These are phyloP conservation scores for Candida neerlandica DNA, from an alignment of 1,139 yeast species.

Conservation along the genomic window DNA sequence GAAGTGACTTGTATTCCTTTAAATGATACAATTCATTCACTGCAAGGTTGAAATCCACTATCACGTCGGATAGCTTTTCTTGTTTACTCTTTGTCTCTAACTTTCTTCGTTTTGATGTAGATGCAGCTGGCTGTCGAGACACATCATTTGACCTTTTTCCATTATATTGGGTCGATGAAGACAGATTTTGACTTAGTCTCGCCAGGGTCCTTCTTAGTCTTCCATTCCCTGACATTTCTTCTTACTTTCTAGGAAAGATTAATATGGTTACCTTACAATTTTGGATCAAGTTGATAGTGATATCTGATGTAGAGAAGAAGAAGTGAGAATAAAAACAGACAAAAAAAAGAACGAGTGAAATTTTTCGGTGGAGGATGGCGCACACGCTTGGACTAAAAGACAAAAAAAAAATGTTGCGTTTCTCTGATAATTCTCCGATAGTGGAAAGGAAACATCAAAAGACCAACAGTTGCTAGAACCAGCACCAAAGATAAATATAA, in stretches of 20 bases:
- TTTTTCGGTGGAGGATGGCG: slow-evolving; percentile 4
- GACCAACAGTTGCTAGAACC: not conserved
- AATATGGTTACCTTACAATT: not conserved
- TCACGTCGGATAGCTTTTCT: slow-evolving; percentile 33
- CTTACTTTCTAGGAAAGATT: not conserved
- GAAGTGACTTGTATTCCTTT: slow-evolving; percentile 60
- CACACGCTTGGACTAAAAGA: not conserved
- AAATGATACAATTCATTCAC: slow-evolving; percentile 58
- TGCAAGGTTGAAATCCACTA: slow-evolving; percentile 47
- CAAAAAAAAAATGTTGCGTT: not conserved
- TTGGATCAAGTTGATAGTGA: not conserved
- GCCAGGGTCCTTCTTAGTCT: slow-evolving; percentile 14
- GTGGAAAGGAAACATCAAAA: not conserved
- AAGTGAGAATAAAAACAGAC: slow-evolving; percentile 8
- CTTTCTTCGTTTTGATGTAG: slow-evolving; percentile 15
- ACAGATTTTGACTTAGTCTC: slow-evolving; percentile 13
- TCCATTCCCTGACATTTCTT: slow-evolving; percentile 13
- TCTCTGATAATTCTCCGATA: not conserved
- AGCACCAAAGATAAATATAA: not conserved
- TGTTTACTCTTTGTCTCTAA: slow-evolving; percentile 16
- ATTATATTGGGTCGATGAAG: slow-evolving; percentile 8
- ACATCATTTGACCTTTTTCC: slow-evolving; percentile 6
- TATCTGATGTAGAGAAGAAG: not conserved
- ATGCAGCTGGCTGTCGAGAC: slow-evolving; percentile 1
- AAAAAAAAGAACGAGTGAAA: slow-evolving; percentile 2